Percentiles rank a stretch among this genome's conserved stretches.
phyloP scores from a whole-genome alignment of 2,329 filamentous ascomycete species.

The Colletotrichum viniferum region DNA sequence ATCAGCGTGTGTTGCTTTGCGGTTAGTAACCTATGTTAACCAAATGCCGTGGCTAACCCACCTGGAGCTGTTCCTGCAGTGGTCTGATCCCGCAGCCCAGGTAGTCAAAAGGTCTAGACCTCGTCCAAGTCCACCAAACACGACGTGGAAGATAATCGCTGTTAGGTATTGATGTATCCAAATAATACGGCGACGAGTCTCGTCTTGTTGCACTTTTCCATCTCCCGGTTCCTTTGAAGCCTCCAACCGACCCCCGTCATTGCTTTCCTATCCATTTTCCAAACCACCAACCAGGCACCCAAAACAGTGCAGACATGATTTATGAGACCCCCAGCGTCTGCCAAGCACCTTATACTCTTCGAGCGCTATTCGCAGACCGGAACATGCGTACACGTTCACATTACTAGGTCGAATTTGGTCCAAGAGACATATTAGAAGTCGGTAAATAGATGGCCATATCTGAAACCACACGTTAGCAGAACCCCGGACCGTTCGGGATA shows the following conservation, averaged over 20 bases:
- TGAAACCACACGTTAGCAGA: conserved; percentile 34
- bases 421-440: conserved; percentile 63
- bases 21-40: background rate
- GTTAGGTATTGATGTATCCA: conserved; percentile 23
- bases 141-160: conserved; percentile 11
- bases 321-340: background rate
- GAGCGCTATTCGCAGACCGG: background rate
- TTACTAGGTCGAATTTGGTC: background rate
- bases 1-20: background rate
- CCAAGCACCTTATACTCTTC: conserved; percentile 9
- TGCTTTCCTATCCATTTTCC: conserved; percentile 15
- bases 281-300: conserved; percentile 16
- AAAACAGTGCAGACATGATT: conserved; percentile 15
- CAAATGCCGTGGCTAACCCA: background rate
- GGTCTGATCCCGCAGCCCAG: background rate
- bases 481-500: background rate
- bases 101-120: background rate
- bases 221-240: conserved; percentile 8
- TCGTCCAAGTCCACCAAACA: background rate
- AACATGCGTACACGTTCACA: background rate
- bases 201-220: conserved; percentile 14
- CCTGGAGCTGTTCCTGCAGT: background rate
- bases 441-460: conserved; percentile 75
- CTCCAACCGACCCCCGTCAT: background rate
- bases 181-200: conserved; percentile 15